Percentiles rank a stretch among this genome's conserved stretches.
These are phyloP conservation scores for Penicillium mononematosum DNA, from an alignment of 495 filamentous ascomycete species.

Conservation along the genomic window DNA sequence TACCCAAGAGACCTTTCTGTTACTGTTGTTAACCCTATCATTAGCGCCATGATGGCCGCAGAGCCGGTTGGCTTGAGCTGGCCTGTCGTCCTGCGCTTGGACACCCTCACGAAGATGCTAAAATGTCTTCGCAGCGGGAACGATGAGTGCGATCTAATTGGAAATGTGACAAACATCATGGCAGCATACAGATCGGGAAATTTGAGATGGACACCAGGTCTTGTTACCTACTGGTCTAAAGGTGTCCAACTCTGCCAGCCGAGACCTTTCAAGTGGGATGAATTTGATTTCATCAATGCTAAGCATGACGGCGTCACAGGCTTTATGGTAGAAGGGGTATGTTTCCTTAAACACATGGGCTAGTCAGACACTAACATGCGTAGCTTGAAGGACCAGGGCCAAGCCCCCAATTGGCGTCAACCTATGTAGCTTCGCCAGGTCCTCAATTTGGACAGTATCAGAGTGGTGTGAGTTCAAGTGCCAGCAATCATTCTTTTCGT, in stretches of 20 bases:
- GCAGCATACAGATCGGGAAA: background rate
- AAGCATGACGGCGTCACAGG: background rate
- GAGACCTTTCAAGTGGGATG: background rate
- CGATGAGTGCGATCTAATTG: background rate
- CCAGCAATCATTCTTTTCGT: background rate
- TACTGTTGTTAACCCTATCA: no score
- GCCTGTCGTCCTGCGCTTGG: background rate
- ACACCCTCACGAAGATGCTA: background rate
- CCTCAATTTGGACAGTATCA: no score
- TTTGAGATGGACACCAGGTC: background rate
- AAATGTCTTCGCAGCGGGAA: background rate
- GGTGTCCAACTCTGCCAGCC: conserved; percentile 5
- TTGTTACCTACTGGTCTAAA: conserved; percentile 12
- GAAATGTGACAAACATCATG: background rate
- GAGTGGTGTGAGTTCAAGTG: no score
- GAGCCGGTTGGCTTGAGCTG: background rate
- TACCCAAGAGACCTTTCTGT: no score
- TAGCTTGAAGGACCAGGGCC: background rate
- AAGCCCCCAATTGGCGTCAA: background rate
- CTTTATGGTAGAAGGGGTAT: conserved; percentile 4
- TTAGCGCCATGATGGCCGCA: background rate
- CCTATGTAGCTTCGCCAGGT: no score
- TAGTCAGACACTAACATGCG: background rate
- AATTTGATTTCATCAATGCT: background rate
- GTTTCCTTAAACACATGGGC: background rate